Evolutionary conservation across 257 asterid genomes (phyloP), one percentile per base, ranked within the genome.

Genomic region (Solanum dulcamara): DNA sequence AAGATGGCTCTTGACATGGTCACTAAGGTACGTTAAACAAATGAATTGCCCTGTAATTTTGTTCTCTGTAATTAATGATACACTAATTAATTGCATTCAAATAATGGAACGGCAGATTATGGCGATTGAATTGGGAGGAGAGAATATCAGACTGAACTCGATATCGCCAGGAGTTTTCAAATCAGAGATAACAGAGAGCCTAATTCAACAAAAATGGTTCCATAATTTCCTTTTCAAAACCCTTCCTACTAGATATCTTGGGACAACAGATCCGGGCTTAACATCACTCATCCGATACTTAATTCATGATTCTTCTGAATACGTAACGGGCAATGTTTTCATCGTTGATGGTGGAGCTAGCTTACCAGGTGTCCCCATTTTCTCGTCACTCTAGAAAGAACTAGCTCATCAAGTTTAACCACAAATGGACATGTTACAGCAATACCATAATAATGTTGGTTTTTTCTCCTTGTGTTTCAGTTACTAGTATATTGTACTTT

Each of bases 261-360:
- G 88, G 20, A 83, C 84, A 1, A 37, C 88, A 8, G 89, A 88
- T 85, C 93, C 93, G 9, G 91, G 86, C 6, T 74, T 91, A 84
- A 89, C 91, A 30, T 89, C 91, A 22, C 79, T 88, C 10, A 81
- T 87, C 1, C 85, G 91, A 2, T 91, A 89, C 46, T 51, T 90
- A 38, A 81, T 88, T 71, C 91, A 91, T 33, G 91, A 88, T 79
- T 72, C 87, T 26, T 91, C 93, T 0, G 81, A 87, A 18, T 91
- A 90, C 6, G 85, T 90, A 44, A 77, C 91, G 0, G 92, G 91
- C 53, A 90, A 91, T 37, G 35, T 87, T 53, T 90, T 88, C 42
- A 71, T 90, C 5, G 91, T 91, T 13, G 92, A 90, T 20, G 85
- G 88, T 3, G 93, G 92, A 60, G 46, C 75, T 15, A 90, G 90